Evolutionary conservation across 805 yeast genomes (phyloP).

Genomic region (Diddensiella transvaalensis): DNA sequence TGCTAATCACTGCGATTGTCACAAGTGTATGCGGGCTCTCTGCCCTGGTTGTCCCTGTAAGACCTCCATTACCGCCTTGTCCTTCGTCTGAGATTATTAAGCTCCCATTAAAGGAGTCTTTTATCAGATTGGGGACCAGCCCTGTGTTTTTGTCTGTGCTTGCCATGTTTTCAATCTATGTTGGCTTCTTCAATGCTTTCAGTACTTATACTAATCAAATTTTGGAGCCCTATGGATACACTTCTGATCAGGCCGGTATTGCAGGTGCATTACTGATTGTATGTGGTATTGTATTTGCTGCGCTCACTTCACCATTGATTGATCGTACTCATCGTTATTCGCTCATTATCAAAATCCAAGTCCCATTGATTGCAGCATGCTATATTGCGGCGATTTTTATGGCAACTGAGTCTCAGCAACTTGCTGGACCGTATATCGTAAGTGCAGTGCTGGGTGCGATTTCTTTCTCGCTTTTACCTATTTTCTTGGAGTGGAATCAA

Average conservation of each 20-base stretch:
- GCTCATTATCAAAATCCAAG: slow-evolving; percentile 22
- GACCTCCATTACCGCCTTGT: slow-evolving; percentile 31
- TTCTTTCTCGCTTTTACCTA: slow-evolving; percentile 32
- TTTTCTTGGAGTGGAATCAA: slow-evolving; percentile 32
- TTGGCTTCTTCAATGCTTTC: slow-evolving; percentile 34
- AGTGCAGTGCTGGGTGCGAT: slow-evolving; percentile 31
- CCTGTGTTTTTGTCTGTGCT: slow-evolving; percentile 19
- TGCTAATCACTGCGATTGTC: slow-evolving; percentile 27
- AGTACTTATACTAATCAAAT: slow-evolving; percentile 31
- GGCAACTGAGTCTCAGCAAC: slow-evolving; percentile 24
- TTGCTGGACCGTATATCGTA: slow-evolving; percentile 32
- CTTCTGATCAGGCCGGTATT: slow-evolving; percentile 33
- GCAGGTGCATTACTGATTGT: slow-evolving; percentile 33
- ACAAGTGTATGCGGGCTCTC: slow-evolving; percentile 24
- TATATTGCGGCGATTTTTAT: slow-evolving; percentile 33
- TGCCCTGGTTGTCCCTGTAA: slow-evolving; percentile 23
- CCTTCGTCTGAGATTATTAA: slow-evolving; percentile 31
- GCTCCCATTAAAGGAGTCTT: slow-evolving; percentile 23
- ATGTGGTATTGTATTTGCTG: slow-evolving; percentile 31
- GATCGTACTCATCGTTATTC: slow-evolving; percentile 29
- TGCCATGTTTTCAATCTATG: slow-evolving; percentile 30
- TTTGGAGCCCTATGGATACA: slow-evolving; percentile 33
- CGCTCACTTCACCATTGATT: slow-evolving; percentile 30
- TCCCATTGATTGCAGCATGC: slow-evolving; percentile 30
- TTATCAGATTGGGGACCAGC: slow-evolving; percentile 18